A percentile compares a stretch with the other conserved stretches of the same genome.
Evolutionary conservation across 176 grass and related monocot species (phyloP).

Genomic region (Saccharum officinarum): DNA sequence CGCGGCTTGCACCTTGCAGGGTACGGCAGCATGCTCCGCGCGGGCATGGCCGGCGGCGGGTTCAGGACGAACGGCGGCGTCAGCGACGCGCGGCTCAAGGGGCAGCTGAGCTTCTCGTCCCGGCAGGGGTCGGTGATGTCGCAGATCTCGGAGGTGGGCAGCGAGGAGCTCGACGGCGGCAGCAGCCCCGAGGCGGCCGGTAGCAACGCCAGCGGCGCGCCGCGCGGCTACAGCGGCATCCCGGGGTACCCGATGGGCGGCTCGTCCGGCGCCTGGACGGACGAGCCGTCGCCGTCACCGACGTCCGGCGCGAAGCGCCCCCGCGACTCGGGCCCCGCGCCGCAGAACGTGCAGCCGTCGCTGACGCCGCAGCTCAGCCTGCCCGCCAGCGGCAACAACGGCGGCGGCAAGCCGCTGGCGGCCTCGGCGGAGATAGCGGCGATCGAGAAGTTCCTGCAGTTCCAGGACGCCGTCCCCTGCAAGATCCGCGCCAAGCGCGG

Average conservation of each 20-base stretch:
- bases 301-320: constrained; percentile 44
- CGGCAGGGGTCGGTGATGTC: constrained; percentile 92
- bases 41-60: constrained; percentile 39
- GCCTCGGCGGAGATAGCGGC: constrained; percentile 55
- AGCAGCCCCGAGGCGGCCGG: constrained; percentile 62
- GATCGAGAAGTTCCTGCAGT: constrained; percentile 75
- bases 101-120: constrained; percentile 86
- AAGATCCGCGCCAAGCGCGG: constrained; percentile 92
- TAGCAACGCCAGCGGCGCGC: constrained; percentile 30
- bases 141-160: constrained; percentile 94
- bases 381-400: constrained; percentile 5
- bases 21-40: constrained; percentile 65
- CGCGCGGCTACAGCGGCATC: constrained; percentile 42
- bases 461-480: constrained; percentile 79
- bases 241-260: constrained; percentile 42
- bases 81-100: constrained; percentile 47
- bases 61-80: constrained; percentile 24
- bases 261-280: constrained; percentile 26
- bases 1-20: constrained; percentile 35
- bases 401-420: constrained; percentile 15
- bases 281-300: constrained; percentile 48
- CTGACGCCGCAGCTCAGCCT: constrained; percentile 76
- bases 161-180: constrained; percentile 65
- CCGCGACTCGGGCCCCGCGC: constrained; percentile 1
- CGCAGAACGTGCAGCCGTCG: constrained; percentile 39